Base-by-base conservation (phyloP, 352 stramenopile genomes). In the Pythium sukuiense region DNA sequence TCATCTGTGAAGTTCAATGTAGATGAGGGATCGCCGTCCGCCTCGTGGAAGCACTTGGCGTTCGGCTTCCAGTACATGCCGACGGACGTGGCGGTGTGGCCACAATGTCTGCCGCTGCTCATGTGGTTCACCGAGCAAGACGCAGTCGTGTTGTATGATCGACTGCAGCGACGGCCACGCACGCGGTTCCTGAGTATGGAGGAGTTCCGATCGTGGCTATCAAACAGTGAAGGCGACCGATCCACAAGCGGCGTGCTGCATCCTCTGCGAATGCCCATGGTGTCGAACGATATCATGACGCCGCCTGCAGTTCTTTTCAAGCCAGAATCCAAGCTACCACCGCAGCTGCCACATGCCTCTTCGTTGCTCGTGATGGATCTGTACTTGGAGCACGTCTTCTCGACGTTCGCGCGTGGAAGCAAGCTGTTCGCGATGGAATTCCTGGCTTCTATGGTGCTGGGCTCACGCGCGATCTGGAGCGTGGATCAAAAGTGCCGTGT, bases 101-200 rank as follows among this genome's bases (percentile, higher is more conserved):
- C 81, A n/a, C 83, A 92, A 49, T 61, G 84, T 26, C 48, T 77
- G 4, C 77, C 81, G 14, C 24, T 92, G n/a, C 67, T 77, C 16
- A 76, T 83, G 18, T 92, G 83, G 79, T 89, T 92, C 65, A 89
- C 79, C 3, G 70, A 74, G 5, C 65, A 85, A 32, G 81, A 90
- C 35, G 67, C 81, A 1, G 46, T 73, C 7, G 68, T 67, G 5
- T 63, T 92, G n/a, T 41, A 72, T 24, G 58, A 59, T 16, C 14
- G 20, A 0, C 59, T 72, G 1, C 69, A 67, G n/a, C 69, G 85
- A 14, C 61, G 65, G 53, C 49, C 65, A 39, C 76, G 54, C 62
- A 73, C 75, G 20, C 26, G 43, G 0, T 72, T 89, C 33, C 63
- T 90, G 11, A 74, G 53, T 7, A 67, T 77, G 13, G 27, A 53